Evolutionary conservation across 2,329 filamentous ascomycete species (phyloP).

Genomic region (Diplodia sapinea): DNA sequence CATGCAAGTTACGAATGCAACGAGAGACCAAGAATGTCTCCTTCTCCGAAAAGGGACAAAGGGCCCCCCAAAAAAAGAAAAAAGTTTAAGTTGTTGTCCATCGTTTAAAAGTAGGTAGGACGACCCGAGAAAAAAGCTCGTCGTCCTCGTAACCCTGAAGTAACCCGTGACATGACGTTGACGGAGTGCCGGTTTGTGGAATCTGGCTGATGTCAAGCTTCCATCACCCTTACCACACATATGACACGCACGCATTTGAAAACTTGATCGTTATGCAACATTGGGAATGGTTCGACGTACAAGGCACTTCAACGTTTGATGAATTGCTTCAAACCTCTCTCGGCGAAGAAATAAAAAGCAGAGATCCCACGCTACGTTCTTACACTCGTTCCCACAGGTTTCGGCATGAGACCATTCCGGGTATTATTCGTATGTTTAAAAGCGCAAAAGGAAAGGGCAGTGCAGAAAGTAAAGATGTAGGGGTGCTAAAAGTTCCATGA

Average conservation of each 20-base stretch:
- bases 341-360: slow-evolving; percentile 16
- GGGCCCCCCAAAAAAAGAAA: background rate
- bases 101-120: background rate
- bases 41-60: background rate
- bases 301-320: slow-evolving; percentile 22
- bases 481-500: slow-evolving; percentile 18
- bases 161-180: background rate
- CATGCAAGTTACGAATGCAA: background rate
- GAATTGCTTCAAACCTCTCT: slow-evolving; percentile 30
- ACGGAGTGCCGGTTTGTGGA: background rate
- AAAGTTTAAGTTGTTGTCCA: background rate
- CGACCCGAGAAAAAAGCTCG: background rate
- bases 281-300: slow-evolving; percentile 3
- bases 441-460: slow-evolving; percentile 7
- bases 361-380: slow-evolving; percentile 28
- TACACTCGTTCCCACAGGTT: slow-evolving; percentile 29
- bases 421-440: slow-evolving; percentile 31
- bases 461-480: slow-evolving; percentile 22
- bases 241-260: background rate
- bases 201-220: too few relatives aligned
- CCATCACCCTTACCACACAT: too few relatives aligned
- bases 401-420: slow-evolving; percentile 30
- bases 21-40: background rate
- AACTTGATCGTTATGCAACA: background rate
- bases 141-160: background rate